Evolutionary conservation across 148 eudicot genomes (phyloP).

Genomic region (Talinum fruticosum): DNA sequence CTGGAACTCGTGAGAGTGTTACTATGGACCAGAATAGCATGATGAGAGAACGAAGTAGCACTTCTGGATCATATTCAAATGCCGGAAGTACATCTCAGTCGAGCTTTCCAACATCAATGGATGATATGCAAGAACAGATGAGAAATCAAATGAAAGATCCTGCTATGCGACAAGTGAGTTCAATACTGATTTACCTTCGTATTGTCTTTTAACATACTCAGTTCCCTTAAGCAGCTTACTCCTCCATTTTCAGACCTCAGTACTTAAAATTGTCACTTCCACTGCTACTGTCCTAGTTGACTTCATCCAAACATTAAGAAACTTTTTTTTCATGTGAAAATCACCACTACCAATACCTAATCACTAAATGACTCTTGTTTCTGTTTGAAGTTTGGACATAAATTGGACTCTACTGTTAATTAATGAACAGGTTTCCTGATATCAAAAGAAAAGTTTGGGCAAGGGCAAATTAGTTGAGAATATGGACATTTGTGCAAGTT

Average conservation of each 20-base stretch:
- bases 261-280: background rate
- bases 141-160: conserved; percentile 95
- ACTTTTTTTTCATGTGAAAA: too few species aligned
- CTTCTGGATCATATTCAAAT: conserved; percentile 34
- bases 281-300: background rate
- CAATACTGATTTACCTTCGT: background rate
- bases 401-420: background rate
- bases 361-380: background rate
- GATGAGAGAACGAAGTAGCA: conserved; percentile 50
- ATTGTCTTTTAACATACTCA: background rate
- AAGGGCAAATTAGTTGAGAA: background rate
- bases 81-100: conserved; percentile 48
- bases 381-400: background rate
- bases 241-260: background rate
- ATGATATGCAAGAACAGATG: conserved; percentile 88
- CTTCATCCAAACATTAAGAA: background rate
- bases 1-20: conserved; percentile 30
- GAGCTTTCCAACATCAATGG: conserved; percentile 47
- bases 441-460: background rate
- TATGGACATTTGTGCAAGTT: background rate
- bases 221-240: background rate
- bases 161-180: conserved; percentile 78
- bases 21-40: conserved; percentile 29
- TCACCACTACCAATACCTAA: background rate
- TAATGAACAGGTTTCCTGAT: too few species aligned